Percentiles rank a stretch among this genome's conserved stretches.
phyloP scores from a whole-genome alignment of 441 rosid species.

The Syzygium malaccense region DNA sequence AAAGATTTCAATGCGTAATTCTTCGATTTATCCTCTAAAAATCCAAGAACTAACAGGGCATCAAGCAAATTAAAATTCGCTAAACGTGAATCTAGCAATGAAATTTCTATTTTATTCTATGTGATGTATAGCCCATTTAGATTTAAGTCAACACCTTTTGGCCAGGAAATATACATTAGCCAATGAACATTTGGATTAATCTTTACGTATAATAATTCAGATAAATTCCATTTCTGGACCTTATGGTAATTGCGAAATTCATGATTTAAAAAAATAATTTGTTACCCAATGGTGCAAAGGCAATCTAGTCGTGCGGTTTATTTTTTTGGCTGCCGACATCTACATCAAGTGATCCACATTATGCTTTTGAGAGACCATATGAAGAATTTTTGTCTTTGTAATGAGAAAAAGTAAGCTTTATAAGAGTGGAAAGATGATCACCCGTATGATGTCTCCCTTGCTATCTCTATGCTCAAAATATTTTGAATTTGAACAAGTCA shows the following conservation, averaged over 20 bases:
- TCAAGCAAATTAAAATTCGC: neutral
- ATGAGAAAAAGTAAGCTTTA: neutral
- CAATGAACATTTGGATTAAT: neutral
- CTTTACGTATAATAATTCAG: neutral
- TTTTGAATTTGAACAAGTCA: neutral
- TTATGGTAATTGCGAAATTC: too few relatives aligned
- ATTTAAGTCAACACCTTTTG: neutral
- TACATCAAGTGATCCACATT: neutral
- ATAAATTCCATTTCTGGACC: neutral
- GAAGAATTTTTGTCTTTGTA: neutral
- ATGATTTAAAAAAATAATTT: too few relatives aligned
- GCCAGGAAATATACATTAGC: neutral
- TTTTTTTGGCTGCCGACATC: neutral
- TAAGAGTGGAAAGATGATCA: neutral
- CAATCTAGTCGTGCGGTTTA: too few relatives aligned
- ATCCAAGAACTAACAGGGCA: neutral
- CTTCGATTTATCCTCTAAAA: neutral
- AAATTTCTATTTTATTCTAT: neutral
- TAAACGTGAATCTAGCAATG: neutral
- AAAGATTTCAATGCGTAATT: neutral
- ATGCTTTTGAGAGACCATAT: neutral
- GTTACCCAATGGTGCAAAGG: too few relatives aligned
- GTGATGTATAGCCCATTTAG: neutral
- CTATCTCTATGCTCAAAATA: neutral
- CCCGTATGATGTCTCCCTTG: neutral